These are phyloP conservation scores for Corylus americana DNA, from an alignment of 306 rosid species.

Conservation along the genomic window DNA sequence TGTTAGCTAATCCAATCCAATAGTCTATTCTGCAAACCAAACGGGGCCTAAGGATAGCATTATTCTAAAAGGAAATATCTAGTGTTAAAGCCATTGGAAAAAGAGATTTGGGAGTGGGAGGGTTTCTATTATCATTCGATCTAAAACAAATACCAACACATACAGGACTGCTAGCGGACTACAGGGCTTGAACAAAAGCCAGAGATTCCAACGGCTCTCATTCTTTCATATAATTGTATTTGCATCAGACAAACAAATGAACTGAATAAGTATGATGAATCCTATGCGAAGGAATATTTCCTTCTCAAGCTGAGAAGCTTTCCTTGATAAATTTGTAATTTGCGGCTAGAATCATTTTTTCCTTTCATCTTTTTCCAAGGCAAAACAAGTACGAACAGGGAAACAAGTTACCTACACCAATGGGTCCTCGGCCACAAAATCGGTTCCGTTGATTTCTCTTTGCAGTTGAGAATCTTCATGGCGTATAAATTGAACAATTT, in stretches of 20 bases:
- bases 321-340: not conserved
- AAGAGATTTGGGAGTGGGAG: no score
- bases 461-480: constrained; percentile 38
- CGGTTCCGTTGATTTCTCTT: not conserved
- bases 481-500: constrained; percentile 48
- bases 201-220: not conserved
- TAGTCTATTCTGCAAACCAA: no score
- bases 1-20: no score
- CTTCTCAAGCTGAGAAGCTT: not conserved
- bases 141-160: no score
- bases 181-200: not conserved
- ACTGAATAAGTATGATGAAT: not conserved
- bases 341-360: not conserved
- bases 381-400: not conserved
- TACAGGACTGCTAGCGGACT: not conserved
- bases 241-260: not conserved
- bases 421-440: constrained; percentile 15
- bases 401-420: constrained; percentile 13
- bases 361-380: not conserved
- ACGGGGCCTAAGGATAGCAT: no score
- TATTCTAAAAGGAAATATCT: no score
- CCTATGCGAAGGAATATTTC: not conserved
- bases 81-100: no score
- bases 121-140: no score
- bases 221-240: not conserved